Percentiles rank a stretch among this genome's conserved stretches.
Conservation (phyloP, 228 moss, liverwort and hornwort species). For the Sphagnum fallax region DNA sequence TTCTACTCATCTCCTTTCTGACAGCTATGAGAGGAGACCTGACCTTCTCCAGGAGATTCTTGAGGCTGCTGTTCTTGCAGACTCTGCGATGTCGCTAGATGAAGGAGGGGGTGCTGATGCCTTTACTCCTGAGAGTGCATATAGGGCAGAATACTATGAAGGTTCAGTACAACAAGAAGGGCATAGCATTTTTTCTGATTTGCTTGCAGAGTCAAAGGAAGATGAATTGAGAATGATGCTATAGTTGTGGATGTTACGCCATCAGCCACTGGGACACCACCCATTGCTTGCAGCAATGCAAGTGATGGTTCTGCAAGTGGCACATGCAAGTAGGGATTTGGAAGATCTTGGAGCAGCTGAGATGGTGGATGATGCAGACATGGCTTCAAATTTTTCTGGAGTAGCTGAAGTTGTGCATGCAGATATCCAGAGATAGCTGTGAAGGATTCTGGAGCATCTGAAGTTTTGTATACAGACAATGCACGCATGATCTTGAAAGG, state of each 20-base stretch:
- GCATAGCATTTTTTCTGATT: slow-evolving; percentile 16
- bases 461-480: neutral
- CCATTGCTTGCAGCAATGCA: neutral
- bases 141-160: slow-evolving; percentile 23
- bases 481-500: neutral
- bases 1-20: slow-evolving; percentile 24
- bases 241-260: neutral
- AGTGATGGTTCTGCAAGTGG: slow-evolving; percentile 13
- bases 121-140: slow-evolving; percentile 2
- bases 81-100: slow-evolving; percentile 35
- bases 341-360: neutral
- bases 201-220: slow-evolving; percentile 21
- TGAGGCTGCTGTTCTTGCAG: slow-evolving; percentile 48
- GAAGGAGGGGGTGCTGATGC: slow-evolving; percentile 12
- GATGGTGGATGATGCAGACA: slow-evolving; percentile 10
- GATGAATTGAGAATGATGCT: neutral
- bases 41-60: slow-evolving; percentile 54
- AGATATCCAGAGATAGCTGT: too few relatives aligned
- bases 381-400: neutral
- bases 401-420: too few relatives aligned
- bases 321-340: neutral
- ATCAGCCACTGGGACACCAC: too few relatives aligned
- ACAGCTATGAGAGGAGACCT: slow-evolving; percentile 28
- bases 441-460: too few relatives aligned
- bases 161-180: slow-evolving; percentile 4